Percentiles rank a stretch among this genome's conserved stretches.
Conservation (phyloP, 768 basidiomycete genomes). For the Serendipita sp. region DNA sequence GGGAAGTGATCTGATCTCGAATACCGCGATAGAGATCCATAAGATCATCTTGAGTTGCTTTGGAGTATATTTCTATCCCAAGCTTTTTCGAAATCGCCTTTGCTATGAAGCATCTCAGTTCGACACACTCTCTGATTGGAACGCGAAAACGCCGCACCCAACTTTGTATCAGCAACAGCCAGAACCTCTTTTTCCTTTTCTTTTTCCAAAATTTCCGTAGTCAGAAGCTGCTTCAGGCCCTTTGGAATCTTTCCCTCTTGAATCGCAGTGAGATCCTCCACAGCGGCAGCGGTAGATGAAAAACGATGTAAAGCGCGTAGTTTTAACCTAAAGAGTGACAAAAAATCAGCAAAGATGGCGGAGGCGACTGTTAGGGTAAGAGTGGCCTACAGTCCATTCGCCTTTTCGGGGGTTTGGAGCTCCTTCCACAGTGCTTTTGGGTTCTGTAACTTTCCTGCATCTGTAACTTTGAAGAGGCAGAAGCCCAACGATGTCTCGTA, state of each 20-base stretch:
- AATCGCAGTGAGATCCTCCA: slow-evolving; percentile 88
- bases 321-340: slow-evolving; percentile 48
- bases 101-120: slow-evolving; percentile 26
- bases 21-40: slow-evolving; percentile 92
- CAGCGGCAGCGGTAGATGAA: slow-evolving; percentile 87
- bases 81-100: slow-evolving; percentile 87
- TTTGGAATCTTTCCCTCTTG: slow-evolving; percentile 89
- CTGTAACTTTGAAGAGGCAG: slow-evolving; percentile 91
- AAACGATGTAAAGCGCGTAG: slow-evolving; percentile 93
- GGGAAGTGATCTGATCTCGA: slow-evolving; percentile 65
- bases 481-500: slow-evolving; percentile 95
- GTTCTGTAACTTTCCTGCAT: slow-evolving; percentile 64
- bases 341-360: neutral
- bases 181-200: slow-evolving; percentile 72
- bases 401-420: slow-evolving; percentile 83
- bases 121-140: neutral
- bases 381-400: slow-evolving; percentile 69
- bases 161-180: slow-evolving; percentile 76
- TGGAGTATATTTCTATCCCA: slow-evolving; percentile 65
- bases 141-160: slow-evolving; percentile 40
- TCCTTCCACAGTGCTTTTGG: slow-evolving; percentile 79
- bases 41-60: slow-evolving; percentile 28
- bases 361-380: slow-evolving; percentile 6
- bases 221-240: slow-evolving; percentile 83
- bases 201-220: slow-evolving; percentile 72